phyloP scores from a whole-genome alignment of 352 stramenopile genomes.

The Phytophthora multivora region DNA sequence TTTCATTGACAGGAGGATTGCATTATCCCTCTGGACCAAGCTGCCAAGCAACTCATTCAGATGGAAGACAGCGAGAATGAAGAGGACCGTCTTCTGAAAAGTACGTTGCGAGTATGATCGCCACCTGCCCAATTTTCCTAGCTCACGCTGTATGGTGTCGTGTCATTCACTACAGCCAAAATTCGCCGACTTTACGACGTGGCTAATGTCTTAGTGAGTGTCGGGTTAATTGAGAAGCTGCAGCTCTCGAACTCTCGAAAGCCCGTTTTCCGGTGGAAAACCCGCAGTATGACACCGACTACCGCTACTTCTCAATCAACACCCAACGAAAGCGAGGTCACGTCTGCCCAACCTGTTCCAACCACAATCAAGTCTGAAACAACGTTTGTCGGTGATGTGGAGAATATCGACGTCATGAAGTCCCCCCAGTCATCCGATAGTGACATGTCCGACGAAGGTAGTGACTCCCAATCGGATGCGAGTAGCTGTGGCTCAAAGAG shows the following conservation, averaged over 20 bases:
- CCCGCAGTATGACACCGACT: conserved; percentile 20
- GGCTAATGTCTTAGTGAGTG: conserved; percentile 94
- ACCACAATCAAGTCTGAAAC: conserved; percentile 15
- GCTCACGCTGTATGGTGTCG: conserved; percentile 6
- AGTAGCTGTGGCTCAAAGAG: conserved; percentile 45
- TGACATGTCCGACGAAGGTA: conserved; percentile 63
- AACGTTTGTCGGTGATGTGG: conserved; percentile 11
- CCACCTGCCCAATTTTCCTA: background rate
- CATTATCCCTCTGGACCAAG: conserved; percentile 93
- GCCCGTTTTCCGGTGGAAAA: conserved; percentile 84
- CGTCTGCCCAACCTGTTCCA: background rate
- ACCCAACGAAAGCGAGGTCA: conserved; percentile 1
- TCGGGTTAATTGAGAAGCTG: conserved; percentile 93
- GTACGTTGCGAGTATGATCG: conserved; percentile 34
- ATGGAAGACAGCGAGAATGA: conserved; percentile 78
- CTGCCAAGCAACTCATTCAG: conserved; percentile 93
- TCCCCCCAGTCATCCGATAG: conserved; percentile 69
- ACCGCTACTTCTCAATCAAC: background rate
- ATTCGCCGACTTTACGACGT: conserved; percentile 98
- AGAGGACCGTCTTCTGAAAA: conserved; percentile 83
- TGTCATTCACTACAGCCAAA: conserved; percentile 70
- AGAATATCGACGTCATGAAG: conserved; percentile 40
- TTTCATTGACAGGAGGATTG: conserved; percentile 64
- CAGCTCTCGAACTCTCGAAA: conserved; percentile 84
- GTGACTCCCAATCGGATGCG: conserved; percentile 56